Conservation (phyloP, 805 yeast genomes). For the Metschnikowia koreensis region DNA sequence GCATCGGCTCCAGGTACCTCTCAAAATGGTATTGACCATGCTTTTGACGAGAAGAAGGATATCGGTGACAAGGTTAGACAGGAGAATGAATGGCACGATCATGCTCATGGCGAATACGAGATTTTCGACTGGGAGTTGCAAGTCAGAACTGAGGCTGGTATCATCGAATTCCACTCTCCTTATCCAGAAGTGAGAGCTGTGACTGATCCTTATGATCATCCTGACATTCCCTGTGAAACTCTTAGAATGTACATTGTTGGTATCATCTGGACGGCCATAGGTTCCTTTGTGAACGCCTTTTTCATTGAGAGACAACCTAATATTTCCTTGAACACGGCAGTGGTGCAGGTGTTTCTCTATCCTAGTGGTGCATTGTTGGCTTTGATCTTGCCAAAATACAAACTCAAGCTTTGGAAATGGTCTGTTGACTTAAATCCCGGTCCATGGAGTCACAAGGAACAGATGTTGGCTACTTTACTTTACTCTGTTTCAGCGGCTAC, state of each 20-base stretch:
- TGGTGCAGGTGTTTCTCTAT: conserved; percentile 57
- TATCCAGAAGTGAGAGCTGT: conserved; percentile 69
- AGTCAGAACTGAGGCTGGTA: conserved; percentile 35
- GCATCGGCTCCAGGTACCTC: background rate
- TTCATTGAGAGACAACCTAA: conserved; percentile 57
- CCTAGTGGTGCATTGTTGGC: conserved; percentile 54
- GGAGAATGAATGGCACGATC: background rate
- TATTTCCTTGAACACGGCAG: conserved; percentile 48
- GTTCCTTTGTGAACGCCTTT: conserved; percentile 58
- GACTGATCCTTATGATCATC: conserved; percentile 53
- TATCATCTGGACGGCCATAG: conserved; percentile 50
- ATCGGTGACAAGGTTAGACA: background rate
- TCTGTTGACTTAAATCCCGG: conserved; percentile 53
- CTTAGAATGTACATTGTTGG: conserved; percentile 55
- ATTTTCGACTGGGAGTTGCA: conserved; percentile 35
- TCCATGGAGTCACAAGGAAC: conserved; percentile 63
- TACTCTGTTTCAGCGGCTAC: conserved; percentile 46
- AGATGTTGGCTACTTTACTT: conserved; percentile 52
- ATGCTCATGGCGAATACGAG: background rate
- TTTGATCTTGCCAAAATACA: conserved; percentile 43
- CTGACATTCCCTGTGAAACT: conserved; percentile 47
- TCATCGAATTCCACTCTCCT: conserved; percentile 40
- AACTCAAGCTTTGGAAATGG: conserved; percentile 40
- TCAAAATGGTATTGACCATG: background rate
- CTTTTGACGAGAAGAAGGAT: background rate